Percentiles rank a stretch among this genome's conserved stretches.
Evolutionary conservation across 495 filamentous ascomycete species (phyloP).

Genomic region (Xylaria sp.): DNA sequence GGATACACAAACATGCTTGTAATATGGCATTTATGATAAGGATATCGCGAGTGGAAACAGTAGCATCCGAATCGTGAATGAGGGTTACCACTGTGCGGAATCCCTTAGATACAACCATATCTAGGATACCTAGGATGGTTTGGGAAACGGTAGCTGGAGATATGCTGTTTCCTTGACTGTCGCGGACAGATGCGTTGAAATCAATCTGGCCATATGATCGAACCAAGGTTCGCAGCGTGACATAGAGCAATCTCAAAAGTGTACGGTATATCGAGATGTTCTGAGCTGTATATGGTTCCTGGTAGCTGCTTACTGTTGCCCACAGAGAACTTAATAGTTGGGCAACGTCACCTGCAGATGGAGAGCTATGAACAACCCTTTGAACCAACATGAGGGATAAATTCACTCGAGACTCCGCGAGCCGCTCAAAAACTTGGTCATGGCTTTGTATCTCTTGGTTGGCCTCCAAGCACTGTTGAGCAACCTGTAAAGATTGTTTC

Average conservation of each 20-base stretch:
- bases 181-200: constrained; percentile 42
- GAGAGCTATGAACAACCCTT: constrained; percentile 69
- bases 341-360: constrained; percentile 65
- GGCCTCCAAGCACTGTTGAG: constrained; percentile 72
- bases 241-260: constrained; percentile 83
- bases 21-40: constrained; percentile 88
- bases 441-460: constrained; percentile 71
- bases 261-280: constrained; percentile 79
- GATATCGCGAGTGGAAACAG: constrained; percentile 72
- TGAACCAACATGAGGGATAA: constrained; percentile 80
- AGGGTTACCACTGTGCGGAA: constrained; percentile 78
- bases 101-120: constrained; percentile 77
- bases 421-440: constrained; percentile 73
- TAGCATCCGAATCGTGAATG: constrained; percentile 65
- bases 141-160: constrained; percentile 49
- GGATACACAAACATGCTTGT: constrained; percentile 79
- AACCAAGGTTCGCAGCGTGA: constrained; percentile 69
- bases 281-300: constrained; percentile 65
- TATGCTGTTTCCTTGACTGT: constrained; percentile 45
- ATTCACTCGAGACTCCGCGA: constrained; percentile 74
- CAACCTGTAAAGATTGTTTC: constrained; percentile 71
- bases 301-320: constrained; percentile 68
- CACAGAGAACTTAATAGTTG: constrained; percentile 70
- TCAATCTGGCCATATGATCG: constrained; percentile 32
- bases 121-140: constrained; percentile 73